Base-by-base conservation (phyloP, 2,329 filamentous ascomycete genomes). In the Monilinia aucupariae region DNA sequence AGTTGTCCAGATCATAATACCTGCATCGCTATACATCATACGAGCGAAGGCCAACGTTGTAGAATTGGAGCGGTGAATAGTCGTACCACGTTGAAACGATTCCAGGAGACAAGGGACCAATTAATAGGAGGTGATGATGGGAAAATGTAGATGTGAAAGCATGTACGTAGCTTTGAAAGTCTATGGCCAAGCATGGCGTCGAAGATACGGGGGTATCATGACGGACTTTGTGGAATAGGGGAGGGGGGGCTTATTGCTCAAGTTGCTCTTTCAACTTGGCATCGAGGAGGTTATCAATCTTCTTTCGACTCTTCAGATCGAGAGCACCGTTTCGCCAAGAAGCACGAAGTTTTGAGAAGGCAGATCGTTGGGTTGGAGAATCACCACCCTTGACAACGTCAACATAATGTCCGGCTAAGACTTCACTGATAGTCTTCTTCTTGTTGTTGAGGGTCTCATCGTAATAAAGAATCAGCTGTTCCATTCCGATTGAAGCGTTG, bases 391-490 rank as follows among this genome's bases (percentile, higher is more conserved):
- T 78, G 60, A 84, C 81, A 52, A 86, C 73, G 59, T 80, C 76
- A 51, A 85, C 75, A 70, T 84, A 82, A 71, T 87, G 80, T 59
- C 72, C 73, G 53, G 82, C 80, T 58, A 88, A 76, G 65, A 77
- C 73, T 64, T 82, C 78, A 65, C 80, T 78, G 64, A 86, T 80
- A 15, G 77, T 70, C 67, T 76, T 78, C 60, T 72, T 74, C 65
- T 74, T 74, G 70, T 80, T 82, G 64, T 77, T 77, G 62, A 87
- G 76, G 67, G 81, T 79, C 69, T 81, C 78, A 71, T 81, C 81
- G 74, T 90, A 90, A 74, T 86, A 90, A 53, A 82, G 81, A 69
- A 89, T 77, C 62, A 91, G 78, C 72, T 82, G 82, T 64, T 79
- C 80, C 71, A 89, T 77, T 55, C 88, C 88, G 67, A 77, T 77